These are phyloP conservation scores for Dioscorea cayenensis DNA, from an alignment of 116 monocot genomes.

Conservation along the genomic window DNA sequence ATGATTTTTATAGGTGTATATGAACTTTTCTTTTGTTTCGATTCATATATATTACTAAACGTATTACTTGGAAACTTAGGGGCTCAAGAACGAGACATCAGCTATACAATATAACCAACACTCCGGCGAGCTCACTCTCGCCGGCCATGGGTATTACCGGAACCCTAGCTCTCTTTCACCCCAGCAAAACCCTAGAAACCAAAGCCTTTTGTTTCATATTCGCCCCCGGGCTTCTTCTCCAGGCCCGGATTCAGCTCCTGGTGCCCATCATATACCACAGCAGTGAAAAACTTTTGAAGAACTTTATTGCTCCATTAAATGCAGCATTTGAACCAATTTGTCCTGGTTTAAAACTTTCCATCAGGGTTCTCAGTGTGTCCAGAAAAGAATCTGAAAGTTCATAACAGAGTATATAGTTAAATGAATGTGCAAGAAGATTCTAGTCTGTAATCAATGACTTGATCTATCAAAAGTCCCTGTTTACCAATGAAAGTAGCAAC, in stretches of 20 bases:
- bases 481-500: conserved; percentile 93
- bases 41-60: no score
- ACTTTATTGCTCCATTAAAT: conserved; percentile 67
- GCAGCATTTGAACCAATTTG: conserved; percentile 53
- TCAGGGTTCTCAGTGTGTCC: conserved; percentile 73
- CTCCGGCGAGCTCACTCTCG: no score
- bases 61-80: no score
- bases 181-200: no score
- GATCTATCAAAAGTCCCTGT: conserved; percentile 66
- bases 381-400: conserved; percentile 66
- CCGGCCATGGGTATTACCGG: background rate
- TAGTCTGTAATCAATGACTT: background rate
- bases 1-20: no score
- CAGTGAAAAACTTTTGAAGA: conserved; percentile 33
- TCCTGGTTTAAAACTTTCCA: conserved; percentile 73
- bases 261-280: conserved; percentile 47
- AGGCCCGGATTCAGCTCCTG: no score
- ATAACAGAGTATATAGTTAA: background rate
- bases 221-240: no score
- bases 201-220: no score
- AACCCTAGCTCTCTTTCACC: background rate
- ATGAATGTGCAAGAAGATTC: background rate
- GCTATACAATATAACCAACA: no score
- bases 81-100: no score
- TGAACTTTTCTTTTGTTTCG: no score